Percentiles rank a stretch among this genome's conserved stretches.
These are phyloP conservation scores for Ophiostoma sp. DNA, from an alignment of 2,329 filamentous ascomycete genomes.

Conservation along the genomic window DNA sequence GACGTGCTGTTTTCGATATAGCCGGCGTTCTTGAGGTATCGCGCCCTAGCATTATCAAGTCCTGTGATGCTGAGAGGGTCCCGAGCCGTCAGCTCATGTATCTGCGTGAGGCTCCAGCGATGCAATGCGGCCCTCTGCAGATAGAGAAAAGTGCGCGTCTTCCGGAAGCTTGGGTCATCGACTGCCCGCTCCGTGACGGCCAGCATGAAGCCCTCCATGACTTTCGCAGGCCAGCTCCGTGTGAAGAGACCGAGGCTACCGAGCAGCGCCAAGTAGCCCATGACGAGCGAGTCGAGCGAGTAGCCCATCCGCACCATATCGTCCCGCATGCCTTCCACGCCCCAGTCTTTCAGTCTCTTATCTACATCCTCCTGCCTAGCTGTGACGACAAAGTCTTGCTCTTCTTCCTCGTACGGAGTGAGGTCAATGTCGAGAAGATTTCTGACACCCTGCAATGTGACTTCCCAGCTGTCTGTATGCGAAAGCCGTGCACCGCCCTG, in stretches of 20 bases:
- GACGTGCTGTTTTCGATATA: not conserved
- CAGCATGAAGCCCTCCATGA: constrained; percentile 8
- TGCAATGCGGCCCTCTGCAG: constrained; percentile 13
- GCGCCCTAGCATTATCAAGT: not conserved
- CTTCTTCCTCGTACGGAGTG: not conserved
- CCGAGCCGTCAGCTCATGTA: not conserved
- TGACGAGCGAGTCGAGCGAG: constrained; percentile 17
- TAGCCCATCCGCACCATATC: not conserved
- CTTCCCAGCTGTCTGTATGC: constrained; percentile 19
- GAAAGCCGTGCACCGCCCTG: constrained; percentile 12
- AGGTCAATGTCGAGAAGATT: constrained; percentile 19
- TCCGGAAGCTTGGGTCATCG: not conserved
- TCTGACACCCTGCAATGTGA: constrained; percentile 22
- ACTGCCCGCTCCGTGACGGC: not conserved
- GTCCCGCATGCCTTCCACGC: constrained; percentile 10
- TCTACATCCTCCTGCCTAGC: not conserved
- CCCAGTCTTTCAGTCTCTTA: not conserved
- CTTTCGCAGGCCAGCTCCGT: constrained; percentile 18
- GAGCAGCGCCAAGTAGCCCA: constrained; percentile 21
- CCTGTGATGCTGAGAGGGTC: not conserved
- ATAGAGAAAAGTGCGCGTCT: constrained; percentile 12
- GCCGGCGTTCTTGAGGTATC: not conserved
- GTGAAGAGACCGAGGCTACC: constrained; percentile 22
- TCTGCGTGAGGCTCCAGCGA: constrained; percentile 2
- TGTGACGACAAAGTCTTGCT: not conserved